Conservation (phyloP, 139 green algal genomes). For the Chlamydomonas schloesseri region DNA sequence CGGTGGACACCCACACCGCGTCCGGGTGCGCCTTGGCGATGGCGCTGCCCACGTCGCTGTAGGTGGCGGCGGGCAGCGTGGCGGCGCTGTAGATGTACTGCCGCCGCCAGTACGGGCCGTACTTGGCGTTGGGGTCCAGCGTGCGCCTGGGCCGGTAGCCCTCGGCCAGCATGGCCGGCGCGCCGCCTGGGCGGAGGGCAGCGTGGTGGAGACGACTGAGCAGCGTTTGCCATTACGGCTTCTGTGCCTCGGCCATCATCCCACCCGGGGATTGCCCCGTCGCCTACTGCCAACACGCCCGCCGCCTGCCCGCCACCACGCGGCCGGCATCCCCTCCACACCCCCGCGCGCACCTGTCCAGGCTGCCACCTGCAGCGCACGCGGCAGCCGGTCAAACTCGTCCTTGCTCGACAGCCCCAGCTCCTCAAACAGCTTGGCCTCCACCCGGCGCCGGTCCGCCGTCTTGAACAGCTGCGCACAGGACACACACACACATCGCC, state of each 20-base stretch:
- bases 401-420: slow-evolving; percentile 60
- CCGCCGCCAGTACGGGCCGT: slow-evolving; percentile 51
- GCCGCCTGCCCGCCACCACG: too few relatives aligned
- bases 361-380: slow-evolving; percentile 64
- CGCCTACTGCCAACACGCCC: too few relatives aligned
- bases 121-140: slow-evolving; percentile 43
- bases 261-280: too few relatives aligned
- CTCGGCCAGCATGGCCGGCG: slow-evolving; percentile 45
- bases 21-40: slow-evolving; percentile 74
- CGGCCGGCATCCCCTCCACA: too few relatives aligned
- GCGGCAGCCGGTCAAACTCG: slow-evolving; percentile 62
- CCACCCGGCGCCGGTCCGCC: slow-evolving; percentile 65
- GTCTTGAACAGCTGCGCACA: slow-evolving; percentile 70
- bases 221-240: too few relatives aligned
- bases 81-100: slow-evolving; percentile 96
- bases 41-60: slow-evolving; percentile 69
- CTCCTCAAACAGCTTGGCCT: slow-evolving; percentile 59
- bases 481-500: too few relatives aligned
- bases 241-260: too few relatives aligned
- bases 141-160: slow-evolving; percentile 9
- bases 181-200: slow-evolving; percentile 31
- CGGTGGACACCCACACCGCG: slow-evolving; percentile 77
- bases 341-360: slow-evolving; percentile 15
- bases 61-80: slow-evolving; percentile 86
- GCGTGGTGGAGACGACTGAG: background rate